These are phyloP conservation scores for Daucus carota DNA, from an alignment of 129 eudicot species.

Conservation along the genomic window DH1_v3.0 NC_030383.2:44747501-44748000, in stretches of 20 bases:
- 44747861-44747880: conserved; percentile 42
- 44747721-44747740: not conserved
- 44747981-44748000: conserved; percentile 59
- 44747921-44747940: conserved; percentile 76
- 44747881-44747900: conserved; percentile 55
- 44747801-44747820: conserved; percentile 20
- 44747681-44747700: conserved; percentile 41
- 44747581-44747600: not conserved
- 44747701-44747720: conserved; percentile 1
- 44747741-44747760: conserved; percentile 14
- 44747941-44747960: conserved; percentile 91
- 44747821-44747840: not conserved
- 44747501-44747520: not conserved
- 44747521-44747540: not conserved
- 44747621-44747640: conserved; percentile 28
- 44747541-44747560: not conserved
- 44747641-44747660: conserved; percentile 86
- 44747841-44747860: not conserved
- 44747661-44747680: conserved; percentile 92
- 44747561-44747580: not conserved
- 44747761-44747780: conserved; percentile 97
- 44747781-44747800: conserved; percentile 50
- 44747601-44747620: not conserved
- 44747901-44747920: conserved; percentile 26
- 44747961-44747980: conserved; percentile 82